Conservation (phyloP, 768 basidiomycete species). For the Russula ochroleuca region DNA sequence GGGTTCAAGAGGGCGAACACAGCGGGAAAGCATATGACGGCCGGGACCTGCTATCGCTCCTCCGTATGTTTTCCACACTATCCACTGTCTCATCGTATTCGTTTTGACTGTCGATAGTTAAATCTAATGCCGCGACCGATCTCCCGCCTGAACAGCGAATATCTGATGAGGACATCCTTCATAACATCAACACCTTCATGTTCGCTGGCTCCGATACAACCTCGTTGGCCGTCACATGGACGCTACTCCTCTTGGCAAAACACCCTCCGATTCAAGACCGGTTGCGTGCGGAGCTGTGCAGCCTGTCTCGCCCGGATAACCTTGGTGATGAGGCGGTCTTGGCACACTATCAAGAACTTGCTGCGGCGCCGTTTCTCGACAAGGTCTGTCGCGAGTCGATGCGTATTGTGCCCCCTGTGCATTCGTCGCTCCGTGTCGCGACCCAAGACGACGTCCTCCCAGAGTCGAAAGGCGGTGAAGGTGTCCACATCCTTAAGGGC, state of each 20-base stretch:
- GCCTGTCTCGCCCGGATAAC: conserved; percentile 37
- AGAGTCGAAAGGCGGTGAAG: conserved; percentile 49
- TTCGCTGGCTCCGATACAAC: conserved; percentile 89
- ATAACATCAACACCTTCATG: conserved; percentile 86
- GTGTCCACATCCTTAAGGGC: conserved; percentile 57
- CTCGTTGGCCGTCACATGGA: conserved; percentile 81
- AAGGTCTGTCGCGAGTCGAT: conserved; percentile 73
- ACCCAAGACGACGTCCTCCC: conserved; percentile 76
- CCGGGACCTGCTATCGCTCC: conserved; percentile 71
- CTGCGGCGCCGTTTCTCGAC: conserved; percentile 62
- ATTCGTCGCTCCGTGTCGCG: conserved; percentile 76
- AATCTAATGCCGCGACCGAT: conserved; percentile 73
- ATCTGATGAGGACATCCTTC: conserved; percentile 81
- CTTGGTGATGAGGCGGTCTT: conserved; percentile 49
- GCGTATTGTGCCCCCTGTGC: conserved; percentile 75
- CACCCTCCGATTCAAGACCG: conserved; percentile 62
- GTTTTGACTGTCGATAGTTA: conserved; percentile 47
- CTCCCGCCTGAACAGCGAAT: conserved; percentile 65
- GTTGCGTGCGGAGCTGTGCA: conserved; percentile 62
- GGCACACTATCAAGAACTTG: conserved; percentile 55
- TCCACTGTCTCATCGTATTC: not conserved
- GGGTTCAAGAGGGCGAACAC: conserved; percentile 57
- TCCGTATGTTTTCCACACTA: conserved; percentile 49
- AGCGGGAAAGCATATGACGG: conserved; percentile 50
- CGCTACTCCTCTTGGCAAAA: conserved; percentile 66